Evolutionary conservation across 2,329 filamentous ascomycete genomes (phyloP).

Genomic region (Beauveria sp.): DNA sequence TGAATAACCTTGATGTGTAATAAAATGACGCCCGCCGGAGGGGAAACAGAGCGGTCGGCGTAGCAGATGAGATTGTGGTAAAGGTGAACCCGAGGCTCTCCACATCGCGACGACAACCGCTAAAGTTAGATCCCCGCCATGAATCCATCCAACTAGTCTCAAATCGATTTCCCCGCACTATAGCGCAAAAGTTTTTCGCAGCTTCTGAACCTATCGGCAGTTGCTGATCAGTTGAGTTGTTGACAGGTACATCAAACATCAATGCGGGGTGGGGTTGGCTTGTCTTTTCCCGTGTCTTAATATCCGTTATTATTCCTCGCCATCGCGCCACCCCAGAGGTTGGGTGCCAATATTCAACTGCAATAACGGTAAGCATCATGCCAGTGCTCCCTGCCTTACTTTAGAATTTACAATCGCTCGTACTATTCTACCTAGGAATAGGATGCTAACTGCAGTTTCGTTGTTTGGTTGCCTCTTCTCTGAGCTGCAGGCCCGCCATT

Average conservation of each 20-base stretch:
- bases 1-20: background rate
- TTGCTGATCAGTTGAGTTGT: background rate
- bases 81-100: background rate
- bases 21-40: background rate
- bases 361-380: background rate
- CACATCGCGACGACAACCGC: background rate
- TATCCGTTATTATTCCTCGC: background rate
- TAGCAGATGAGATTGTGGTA: background rate
- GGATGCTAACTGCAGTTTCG: background rate
- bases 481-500: background rate
- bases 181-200: background rate
- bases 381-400: too few species aligned
- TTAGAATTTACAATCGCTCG: too few species aligned
- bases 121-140: background rate
- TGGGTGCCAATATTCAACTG: background rate
- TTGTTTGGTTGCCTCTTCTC: background rate
- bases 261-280: constrained; percentile 1
- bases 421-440: too few species aligned
- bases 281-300: background rate
- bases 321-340: background rate
- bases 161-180: background rate
- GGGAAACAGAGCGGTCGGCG: background rate
- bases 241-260: background rate
- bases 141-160: background rate
- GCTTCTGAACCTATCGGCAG: background rate